phyloP scores from a whole-genome alignment of 371 early-diverging fungal species.

The Actinomucor elegans region DNA sequence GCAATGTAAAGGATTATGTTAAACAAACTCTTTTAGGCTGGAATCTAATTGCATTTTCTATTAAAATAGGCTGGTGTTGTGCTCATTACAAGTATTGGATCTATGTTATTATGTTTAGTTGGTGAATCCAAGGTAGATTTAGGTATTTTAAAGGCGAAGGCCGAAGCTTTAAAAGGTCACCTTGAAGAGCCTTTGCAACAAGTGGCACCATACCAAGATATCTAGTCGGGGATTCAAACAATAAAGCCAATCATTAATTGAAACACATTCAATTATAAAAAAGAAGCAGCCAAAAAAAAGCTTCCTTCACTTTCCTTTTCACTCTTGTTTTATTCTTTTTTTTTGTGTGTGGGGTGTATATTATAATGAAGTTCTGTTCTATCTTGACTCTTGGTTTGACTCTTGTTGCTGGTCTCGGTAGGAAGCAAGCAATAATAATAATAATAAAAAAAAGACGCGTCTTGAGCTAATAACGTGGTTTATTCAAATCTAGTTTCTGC shows the following conservation, averaged over 20 bases:
- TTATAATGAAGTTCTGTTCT: constrained; percentile 25
- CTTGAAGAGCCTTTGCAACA: constrained; percentile 59
- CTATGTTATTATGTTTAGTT: constrained; percentile 74
- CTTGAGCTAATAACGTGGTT: not conserved
- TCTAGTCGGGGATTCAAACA: not conserved
- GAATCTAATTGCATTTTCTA: not conserved
- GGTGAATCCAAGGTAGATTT: constrained; percentile 62
- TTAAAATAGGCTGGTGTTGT: constrained; percentile 62
- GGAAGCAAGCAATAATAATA: too few species aligned
- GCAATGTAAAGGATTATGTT: constrained; percentile 53
- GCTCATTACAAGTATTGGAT: constrained; percentile 57
- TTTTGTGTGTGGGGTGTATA: not conserved
- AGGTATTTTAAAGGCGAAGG: constrained; percentile 73
- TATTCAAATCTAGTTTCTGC: constrained; percentile 8
- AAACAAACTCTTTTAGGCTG: not conserved
- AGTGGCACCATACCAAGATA: constrained; percentile 46
- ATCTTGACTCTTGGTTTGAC: constrained; percentile 19
- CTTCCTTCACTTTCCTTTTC: constrained; percentile 11
- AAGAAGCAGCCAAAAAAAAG: not conserved
- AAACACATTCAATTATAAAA: not conserved
- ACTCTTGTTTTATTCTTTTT: constrained; percentile 12
- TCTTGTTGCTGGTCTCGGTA: constrained; percentile 22
- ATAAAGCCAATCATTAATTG: constrained; percentile 11
- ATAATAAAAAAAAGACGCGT: not conserved
- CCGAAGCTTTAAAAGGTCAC: constrained; percentile 57